Conservation (phyloP, 176 grass and related monocot genomes). For the Phoenix roebelenii region DNA sequence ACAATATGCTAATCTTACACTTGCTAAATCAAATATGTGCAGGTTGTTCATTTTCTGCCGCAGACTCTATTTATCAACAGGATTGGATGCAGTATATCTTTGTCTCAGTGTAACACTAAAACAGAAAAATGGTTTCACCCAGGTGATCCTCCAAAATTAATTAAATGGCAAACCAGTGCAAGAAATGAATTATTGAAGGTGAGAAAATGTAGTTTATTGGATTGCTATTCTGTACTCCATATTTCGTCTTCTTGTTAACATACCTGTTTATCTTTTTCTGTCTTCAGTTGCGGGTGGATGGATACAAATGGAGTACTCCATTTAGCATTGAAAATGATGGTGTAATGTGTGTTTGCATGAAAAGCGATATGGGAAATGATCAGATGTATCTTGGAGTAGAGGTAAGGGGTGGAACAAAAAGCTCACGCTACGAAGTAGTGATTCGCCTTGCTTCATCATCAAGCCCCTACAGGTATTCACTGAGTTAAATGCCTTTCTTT, state of each 20-base stretch:
- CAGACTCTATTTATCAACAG: constrained; percentile 79
- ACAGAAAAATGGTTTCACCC: constrained; percentile 53
- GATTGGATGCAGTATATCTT: constrained; percentile 46
- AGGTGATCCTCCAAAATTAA: constrained; percentile 62
- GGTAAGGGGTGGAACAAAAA: constrained; percentile 73
- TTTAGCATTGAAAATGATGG: constrained; percentile 91
- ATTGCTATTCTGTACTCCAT: background rate
- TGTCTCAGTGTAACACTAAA: constrained; percentile 64
- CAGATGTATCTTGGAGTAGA: constrained; percentile 70
- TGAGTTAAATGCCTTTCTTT: background rate
- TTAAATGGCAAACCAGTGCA: constrained; percentile 70
- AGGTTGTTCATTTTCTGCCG: constrained; percentile 80
- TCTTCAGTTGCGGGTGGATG: constrained; percentile 63
- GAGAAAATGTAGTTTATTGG: constrained; percentile 2
- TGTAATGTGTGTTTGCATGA: constrained; percentile 74
- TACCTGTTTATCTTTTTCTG: constrained; percentile 12
- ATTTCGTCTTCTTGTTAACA: background rate
- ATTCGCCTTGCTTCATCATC: constrained; percentile 66
- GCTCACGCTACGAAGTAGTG: constrained; percentile 81
- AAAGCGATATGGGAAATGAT: constrained; percentile 46
- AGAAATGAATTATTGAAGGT: constrained; percentile 88
- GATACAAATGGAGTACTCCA: constrained; percentile 83
- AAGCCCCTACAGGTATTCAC: constrained; percentile 76
- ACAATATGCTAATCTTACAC: too few species aligned
- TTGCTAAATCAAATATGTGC: constrained; percentile 15